These are phyloP conservation scores for Blattamonas nauphoetae DNA, from an alignment of 78 protist species.

Conservation along the genomic window DNA sequence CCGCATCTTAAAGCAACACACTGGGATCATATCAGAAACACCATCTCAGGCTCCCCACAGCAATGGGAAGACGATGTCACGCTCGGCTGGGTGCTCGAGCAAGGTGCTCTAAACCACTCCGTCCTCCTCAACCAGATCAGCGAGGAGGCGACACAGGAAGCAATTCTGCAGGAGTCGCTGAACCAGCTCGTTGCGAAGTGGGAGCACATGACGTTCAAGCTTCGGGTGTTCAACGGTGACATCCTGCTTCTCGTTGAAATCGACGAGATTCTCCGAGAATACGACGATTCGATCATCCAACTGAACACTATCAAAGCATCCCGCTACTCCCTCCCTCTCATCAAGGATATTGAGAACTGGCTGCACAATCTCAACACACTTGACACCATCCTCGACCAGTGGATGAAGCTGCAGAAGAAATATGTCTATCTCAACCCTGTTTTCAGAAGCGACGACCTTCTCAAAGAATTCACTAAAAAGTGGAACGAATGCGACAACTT, in stretches of 20 bases:
- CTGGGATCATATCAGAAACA: constrained; percentile 22
- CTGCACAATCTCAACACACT: constrained; percentile 17
- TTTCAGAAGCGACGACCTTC: constrained; percentile 41
- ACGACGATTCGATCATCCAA: constrained; percentile 45
- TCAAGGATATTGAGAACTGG: constrained; percentile 19
- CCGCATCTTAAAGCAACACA: constrained; percentile 24
- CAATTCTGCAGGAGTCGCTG: not conserved
- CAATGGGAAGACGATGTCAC: not conserved
- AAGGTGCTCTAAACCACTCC: not conserved
- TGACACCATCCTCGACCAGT: constrained; percentile 37
- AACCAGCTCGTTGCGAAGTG: not conserved
- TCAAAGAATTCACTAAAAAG: constrained; percentile 39
- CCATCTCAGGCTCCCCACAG: constrained; percentile 11
- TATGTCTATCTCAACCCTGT: constrained; percentile 63
- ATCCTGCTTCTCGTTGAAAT: not conserved
- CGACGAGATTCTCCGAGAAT: constrained; percentile 36
- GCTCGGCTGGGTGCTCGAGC: not conserved
- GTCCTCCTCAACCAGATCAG: not conserved
- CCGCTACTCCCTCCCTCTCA: constrained; percentile 34
- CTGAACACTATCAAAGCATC: constrained; percentile 45
- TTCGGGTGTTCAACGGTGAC: not conserved
- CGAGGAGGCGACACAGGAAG: not conserved
- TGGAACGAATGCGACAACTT: constrained; percentile 36
- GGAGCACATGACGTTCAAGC: not conserved
- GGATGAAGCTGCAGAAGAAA: constrained; percentile 44